Evolutionary conservation across 2,329 filamentous ascomycete species (phyloP).

Genomic region (Rhytidhysteron rufulum): DNA sequence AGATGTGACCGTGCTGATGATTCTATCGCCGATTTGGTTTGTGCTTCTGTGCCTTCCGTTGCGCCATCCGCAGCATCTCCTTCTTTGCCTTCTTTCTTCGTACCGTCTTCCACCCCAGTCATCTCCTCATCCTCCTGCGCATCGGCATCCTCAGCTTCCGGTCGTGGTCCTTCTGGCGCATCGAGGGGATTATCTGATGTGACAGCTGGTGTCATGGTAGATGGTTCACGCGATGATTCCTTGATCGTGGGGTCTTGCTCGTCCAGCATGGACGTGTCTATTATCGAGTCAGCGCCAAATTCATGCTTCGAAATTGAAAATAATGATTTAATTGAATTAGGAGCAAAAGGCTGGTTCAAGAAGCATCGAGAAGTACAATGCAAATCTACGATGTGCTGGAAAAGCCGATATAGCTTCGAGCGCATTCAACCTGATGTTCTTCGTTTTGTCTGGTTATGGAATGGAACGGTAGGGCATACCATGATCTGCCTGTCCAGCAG

Average conservation of each 20-base stretch:
- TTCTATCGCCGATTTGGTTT: slow-evolving; percentile 78
- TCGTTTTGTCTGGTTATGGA: background rate
- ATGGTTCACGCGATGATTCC: slow-evolving; percentile 52
- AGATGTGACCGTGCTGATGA: slow-evolving; percentile 87
- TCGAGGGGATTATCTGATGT: slow-evolving; percentile 65
- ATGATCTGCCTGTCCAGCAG: slow-evolving; percentile 18
- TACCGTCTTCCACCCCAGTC: slow-evolving; percentile 34
- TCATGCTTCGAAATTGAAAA: background rate
- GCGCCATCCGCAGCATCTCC: slow-evolving; percentile 35
- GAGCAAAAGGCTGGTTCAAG: too few species aligned
- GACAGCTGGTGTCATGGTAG: slow-evolving; percentile 54
- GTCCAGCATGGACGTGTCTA: slow-evolving; percentile 60
- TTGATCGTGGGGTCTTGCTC: slow-evolving; percentile 25
- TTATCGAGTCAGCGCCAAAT: slow-evolving; percentile 5
- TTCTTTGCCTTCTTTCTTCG: slow-evolving; percentile 36
- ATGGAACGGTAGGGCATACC: slow-evolving; percentile 19
- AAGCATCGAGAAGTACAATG: background rate
- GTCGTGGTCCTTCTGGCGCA: slow-evolving; percentile 61
- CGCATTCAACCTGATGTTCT: background rate
- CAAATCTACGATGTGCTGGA: background rate
- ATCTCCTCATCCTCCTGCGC: slow-evolving; percentile 71
- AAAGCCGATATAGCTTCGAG: background rate
- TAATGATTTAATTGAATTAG: too few species aligned
- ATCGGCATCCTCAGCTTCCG: slow-evolving; percentile 53
- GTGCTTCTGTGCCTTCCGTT: slow-evolving; percentile 38